Percentiles rank a stretch among this genome's conserved stretches.
Evolutionary conservation across 768 basidiomycete species (phyloP).

Genomic region (Lactarius akahatsu): DNA sequence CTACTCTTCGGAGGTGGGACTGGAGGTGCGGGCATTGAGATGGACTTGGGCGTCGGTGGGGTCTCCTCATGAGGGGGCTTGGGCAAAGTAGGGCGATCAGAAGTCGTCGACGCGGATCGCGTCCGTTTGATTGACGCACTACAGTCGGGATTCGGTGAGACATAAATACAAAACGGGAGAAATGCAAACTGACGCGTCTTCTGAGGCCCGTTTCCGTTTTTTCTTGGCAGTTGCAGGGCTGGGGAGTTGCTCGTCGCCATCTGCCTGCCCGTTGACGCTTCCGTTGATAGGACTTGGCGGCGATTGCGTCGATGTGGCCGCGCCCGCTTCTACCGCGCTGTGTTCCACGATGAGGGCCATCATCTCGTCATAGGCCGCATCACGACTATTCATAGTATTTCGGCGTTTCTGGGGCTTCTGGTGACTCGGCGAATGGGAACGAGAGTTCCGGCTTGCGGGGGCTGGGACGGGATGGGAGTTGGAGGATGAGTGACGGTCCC

Average conservation of each 20-base stretch:
- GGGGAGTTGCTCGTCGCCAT: conserved; percentile 51
- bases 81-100: conserved; percentile 52
- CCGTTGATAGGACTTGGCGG: conserved; percentile 39
- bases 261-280: conserved; percentile 40
- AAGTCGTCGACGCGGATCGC: conserved; percentile 69
- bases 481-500: conserved; percentile 57
- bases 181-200: conserved; percentile 56
- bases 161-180: conserved; percentile 21
- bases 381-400: conserved; percentile 97
- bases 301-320: conserved; percentile 54
- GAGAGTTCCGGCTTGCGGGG: conserved; percentile 57
- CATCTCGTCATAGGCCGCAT: conserved; percentile 90
- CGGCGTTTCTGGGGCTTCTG: conserved; percentile 77
- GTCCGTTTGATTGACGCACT: conserved; percentile 68
- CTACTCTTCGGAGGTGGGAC: conserved; percentile 31
- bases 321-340: conserved; percentile 70
- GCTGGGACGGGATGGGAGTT: conserved; percentile 35
- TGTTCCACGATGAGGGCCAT: conserved; percentile 54
- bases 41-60: conserved; percentile 33
- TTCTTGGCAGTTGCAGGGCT: conserved; percentile 45
- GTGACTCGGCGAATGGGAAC: conserved; percentile 69
- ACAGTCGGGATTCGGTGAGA: conserved; percentile 14
- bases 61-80: conserved; percentile 46
- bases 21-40: conserved; percentile 29
- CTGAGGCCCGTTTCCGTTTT: conserved; percentile 76